Conservation (phyloP, 148 eudicot species). For the Chenopodium album region DNA sequence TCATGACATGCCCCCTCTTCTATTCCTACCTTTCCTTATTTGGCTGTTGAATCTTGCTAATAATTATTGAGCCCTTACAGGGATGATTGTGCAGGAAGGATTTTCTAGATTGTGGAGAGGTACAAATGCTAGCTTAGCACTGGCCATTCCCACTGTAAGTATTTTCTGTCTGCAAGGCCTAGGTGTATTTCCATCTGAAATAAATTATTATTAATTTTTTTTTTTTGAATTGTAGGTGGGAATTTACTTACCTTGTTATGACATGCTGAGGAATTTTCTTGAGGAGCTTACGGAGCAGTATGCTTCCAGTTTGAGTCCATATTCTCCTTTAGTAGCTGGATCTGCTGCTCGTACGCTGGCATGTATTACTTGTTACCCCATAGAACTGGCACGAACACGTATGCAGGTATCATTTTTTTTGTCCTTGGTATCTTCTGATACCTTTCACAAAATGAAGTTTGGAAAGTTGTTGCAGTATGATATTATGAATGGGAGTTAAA, state of each 20-base stretch:
- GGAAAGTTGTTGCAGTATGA: background rate
- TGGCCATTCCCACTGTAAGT: constrained; percentile 88
- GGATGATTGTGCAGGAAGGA: constrained; percentile 77
- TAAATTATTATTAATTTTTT: too few relatives aligned
- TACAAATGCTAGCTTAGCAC: constrained; percentile 84
- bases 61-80: constrained; percentile 35
- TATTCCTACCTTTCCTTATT: background rate
- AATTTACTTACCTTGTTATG: constrained; percentile 85
- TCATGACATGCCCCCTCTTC: background rate
- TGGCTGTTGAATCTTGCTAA: constrained; percentile 14
- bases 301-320: constrained; percentile 55
- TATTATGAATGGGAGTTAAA: background rate
- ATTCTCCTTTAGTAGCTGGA: constrained; percentile 83
- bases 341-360: constrained; percentile 78
- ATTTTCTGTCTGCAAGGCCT: background rate
- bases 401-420: constrained; percentile 67
- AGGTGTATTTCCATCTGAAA: background rate
- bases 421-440: background rate
- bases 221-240: constrained; percentile 52
- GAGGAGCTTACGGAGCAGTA: constrained; percentile 49
- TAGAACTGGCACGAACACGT: constrained; percentile 89
- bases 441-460: background rate
- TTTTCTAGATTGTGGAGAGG: constrained; percentile 86
- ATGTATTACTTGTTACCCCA: constrained; percentile 83
- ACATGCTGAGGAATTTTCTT: constrained; percentile 60